Evolutionary conservation across 2,329 filamentous ascomycete species (phyloP), one percentile per base, ranked within the genome.

Genomic region (Arthroderma uncinatum): DNA sequence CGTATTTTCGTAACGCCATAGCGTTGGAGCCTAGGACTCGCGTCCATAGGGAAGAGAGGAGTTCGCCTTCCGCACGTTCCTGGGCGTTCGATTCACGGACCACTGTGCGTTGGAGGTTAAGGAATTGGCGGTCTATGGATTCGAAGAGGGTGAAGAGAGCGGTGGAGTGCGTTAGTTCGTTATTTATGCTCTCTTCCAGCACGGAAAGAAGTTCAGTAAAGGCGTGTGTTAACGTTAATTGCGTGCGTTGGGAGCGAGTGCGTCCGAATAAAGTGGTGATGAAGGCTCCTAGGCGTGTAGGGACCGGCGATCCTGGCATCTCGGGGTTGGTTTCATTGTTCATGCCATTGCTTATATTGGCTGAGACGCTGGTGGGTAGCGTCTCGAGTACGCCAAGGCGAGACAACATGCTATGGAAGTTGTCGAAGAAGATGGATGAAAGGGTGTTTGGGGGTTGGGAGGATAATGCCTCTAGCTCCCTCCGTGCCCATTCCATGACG

Each of bases 401-500:
- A 57, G 82, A 85, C 57, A 95, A 79, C 39, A 92, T 73, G 64
- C 81, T 84, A 76, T 95, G 88, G 52, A 95, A 76, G 68, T 94
- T 95, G 70, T 89, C 87, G 68, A 90, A 89, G 44, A 86, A 81
- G n/a, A 74, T 69, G 10, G 83, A 82, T 16, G 85, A 82, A 21
- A 94, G 74, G 1, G 83, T 79, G 44, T 80, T 81, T 0, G 81
- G 79, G 5, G 83, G 82, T 19, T 80, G 74, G 21, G 78, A 77
- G 60, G 83, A 81, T 57, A 93, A 75, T 48, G 84, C 83, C 59
- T 83, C 78, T 12, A 97, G 81, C 70, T 96, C 90, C 62, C 90
- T 84, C 67, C 86, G 86, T 12, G 89, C 88, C 92, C 92, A 96
- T 68, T 95, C 89, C 90, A 97, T 96, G 54, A 94, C 89, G 60